These are phyloP conservation scores for Scutellaria barbata DNA, from an alignment of 257 asterid species.

Conservation along the genomic window DNA sequence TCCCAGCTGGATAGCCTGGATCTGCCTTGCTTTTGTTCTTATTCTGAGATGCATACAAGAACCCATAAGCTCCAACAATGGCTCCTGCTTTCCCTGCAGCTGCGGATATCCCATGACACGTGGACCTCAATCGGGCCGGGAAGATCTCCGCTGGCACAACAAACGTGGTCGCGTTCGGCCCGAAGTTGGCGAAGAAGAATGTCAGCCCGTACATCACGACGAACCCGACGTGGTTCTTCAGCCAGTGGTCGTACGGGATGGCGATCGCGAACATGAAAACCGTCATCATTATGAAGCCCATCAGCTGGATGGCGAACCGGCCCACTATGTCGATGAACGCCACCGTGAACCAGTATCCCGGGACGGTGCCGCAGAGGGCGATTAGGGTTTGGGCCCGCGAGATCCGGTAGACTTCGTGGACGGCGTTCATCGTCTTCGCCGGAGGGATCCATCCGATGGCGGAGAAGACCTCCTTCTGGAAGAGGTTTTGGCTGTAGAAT, in stretches of 20 bases:
- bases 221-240: conserved; percentile 39
- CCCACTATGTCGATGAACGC: conserved; percentile 47
- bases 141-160: conserved; percentile 56
- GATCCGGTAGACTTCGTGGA: conserved; percentile 46
- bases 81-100: conserved; percentile 58
- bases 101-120: conserved; percentile 54
- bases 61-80: conserved; percentile 55
- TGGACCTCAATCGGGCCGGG: conserved; percentile 51
- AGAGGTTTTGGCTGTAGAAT: conserved; percentile 50
- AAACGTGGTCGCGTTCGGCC: conserved; percentile 57
- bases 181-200: conserved; percentile 56
- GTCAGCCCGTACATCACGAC: conserved; percentile 47
- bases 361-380: conserved; percentile 50
- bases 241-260: conserved; percentile 52
- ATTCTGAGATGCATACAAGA: conserved; percentile 46
- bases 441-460: conserved; percentile 54
- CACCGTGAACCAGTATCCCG: conserved; percentile 61
- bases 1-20: conserved; percentile 44
- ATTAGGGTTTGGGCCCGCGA: conserved; percentile 49
- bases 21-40: conserved; percentile 34
- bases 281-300: conserved; percentile 56
- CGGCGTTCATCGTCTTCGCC: conserved; percentile 45
- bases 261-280: conserved; percentile 52
- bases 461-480: conserved; percentile 50
- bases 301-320: conserved; percentile 41